These are phyloP conservation scores for Calonectria pseudoreteaudii DNA, from an alignment of 2,329 filamentous ascomycete genomes.

Conservation along the genomic window DNA sequence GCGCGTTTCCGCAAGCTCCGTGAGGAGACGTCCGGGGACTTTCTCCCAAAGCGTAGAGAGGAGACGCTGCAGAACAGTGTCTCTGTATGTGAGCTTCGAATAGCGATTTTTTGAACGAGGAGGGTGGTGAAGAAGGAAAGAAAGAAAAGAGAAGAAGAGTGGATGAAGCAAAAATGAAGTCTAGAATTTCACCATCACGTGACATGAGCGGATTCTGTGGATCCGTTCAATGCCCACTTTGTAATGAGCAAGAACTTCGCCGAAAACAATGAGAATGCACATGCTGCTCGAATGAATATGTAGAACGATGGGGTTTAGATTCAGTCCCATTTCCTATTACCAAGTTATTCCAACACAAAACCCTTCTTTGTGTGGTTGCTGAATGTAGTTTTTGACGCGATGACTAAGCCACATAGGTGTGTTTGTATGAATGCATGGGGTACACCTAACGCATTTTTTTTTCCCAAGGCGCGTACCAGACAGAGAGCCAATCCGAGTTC, in stretches of 20 bases:
- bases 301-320: not conserved
- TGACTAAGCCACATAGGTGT: not conserved
- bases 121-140: slow-evolving; percentile 63
- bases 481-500: slow-evolving; percentile 41
- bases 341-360: not conserved
- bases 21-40: slow-evolving; percentile 93
- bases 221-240: not conserved
- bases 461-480: slow-evolving; percentile 23
- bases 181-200: slow-evolving; percentile 11
- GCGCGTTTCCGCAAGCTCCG: slow-evolving; percentile 89
- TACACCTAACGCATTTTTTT: slow-evolving; percentile 34
- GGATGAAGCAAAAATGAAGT: slow-evolving; percentile 12
- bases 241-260: not conserved
- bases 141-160: slow-evolving; percentile 29
- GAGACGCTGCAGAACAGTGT: slow-evolving; percentile 52
- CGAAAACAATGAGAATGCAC: not conserved
- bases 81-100: slow-evolving; percentile 99
- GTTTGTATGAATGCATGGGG: slow-evolving; percentile 15
- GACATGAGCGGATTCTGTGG: not conserved
- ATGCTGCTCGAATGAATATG: not conserved
- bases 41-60: slow-evolving; percentile 93
- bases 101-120: slow-evolving; percentile 99
- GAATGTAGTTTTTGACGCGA: not conserved
- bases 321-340: not conserved
- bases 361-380: not conserved